These are phyloP conservation scores for Saccharomyces eubayanus DNA, from an alignment of 805 yeast species.

Conservation along the genomic window DNA sequence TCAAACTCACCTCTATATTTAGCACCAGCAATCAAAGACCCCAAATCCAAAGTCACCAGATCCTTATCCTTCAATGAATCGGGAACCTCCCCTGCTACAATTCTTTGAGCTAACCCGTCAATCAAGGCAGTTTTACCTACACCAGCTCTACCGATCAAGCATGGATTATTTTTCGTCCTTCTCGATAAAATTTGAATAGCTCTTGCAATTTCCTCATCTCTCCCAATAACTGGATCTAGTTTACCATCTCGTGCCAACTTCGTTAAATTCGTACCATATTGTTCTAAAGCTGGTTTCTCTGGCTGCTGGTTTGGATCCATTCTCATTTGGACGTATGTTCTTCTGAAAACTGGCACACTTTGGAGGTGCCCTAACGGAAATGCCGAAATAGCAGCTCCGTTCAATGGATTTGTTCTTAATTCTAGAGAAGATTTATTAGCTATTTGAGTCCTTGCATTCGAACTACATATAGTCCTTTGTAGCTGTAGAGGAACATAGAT, in stretches of 20 bases:
- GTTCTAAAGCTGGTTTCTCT: slow-evolving; percentile 70
- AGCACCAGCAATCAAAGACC: slow-evolving; percentile 87
- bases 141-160: slow-evolving; percentile 92
- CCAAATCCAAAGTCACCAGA: slow-evolving; percentile 77
- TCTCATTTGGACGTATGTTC: slow-evolving; percentile 22
- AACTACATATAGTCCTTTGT: background rate
- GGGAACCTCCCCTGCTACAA: slow-evolving; percentile 86
- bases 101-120: slow-evolving; percentile 94
- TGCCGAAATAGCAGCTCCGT: background rate
- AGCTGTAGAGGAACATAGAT: background rate
- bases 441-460: background rate
- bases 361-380: background rate
- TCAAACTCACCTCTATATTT: slow-evolving; percentile 95
- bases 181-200: slow-evolving; percentile 88
- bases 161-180: slow-evolving; percentile 92
- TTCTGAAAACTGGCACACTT: background rate
- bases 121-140: slow-evolving; percentile 96
- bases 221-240: slow-evolving; percentile 92
- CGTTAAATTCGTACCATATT: slow-evolving; percentile 80
- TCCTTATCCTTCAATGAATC: slow-evolving; percentile 84
- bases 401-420: background rate
- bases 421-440: background rate
- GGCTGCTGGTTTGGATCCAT: slow-evolving; percentile 42
- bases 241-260: slow-evolving; percentile 82
- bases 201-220: slow-evolving; percentile 90